Evolutionary conservation across 2,329 filamentous ascomycete species (phyloP).

Genomic region (Aureobasidium sp.): DNA sequence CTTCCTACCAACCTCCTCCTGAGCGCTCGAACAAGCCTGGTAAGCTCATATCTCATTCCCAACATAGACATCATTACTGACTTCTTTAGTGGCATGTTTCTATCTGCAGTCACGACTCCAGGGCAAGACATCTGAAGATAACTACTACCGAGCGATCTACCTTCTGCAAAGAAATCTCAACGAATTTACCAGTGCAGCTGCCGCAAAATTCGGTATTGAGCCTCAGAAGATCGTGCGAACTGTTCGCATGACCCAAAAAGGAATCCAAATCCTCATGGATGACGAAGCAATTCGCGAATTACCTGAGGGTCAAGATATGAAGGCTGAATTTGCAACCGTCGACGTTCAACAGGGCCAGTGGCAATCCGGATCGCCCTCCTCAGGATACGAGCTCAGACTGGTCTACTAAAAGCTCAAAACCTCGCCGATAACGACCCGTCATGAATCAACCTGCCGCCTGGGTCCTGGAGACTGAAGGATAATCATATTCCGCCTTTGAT

Average conservation of each 20-base stretch:
- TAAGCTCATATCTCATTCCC: slow-evolving; percentile 31
- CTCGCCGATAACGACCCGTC: slow-evolving; percentile 2
- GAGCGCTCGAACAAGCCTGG: slow-evolving; percentile 62
- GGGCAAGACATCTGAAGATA: slow-evolving; percentile 42
- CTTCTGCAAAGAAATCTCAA: slow-evolving; percentile 65
- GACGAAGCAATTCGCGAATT: slow-evolving; percentile 81
- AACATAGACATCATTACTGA: slow-evolving; percentile 5
- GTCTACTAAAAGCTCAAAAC: slow-evolving; percentile 31
- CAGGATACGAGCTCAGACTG: slow-evolving; percentile 42
- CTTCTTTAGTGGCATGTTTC: slow-evolving; percentile 68
- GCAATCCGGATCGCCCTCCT: slow-evolving; percentile 32
- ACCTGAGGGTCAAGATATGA: slow-evolving; percentile 86
- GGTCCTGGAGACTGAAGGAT: slow-evolving; percentile 14
- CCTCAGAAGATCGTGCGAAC: slow-evolving; percentile 61
- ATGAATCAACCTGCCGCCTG: slow-evolving; percentile 9
- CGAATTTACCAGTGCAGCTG: slow-evolving; percentile 65
- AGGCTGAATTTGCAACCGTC: slow-evolving; percentile 53
- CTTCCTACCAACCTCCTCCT: slow-evolving; percentile 68
- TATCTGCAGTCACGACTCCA: slow-evolving; percentile 59
- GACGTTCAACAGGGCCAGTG: slow-evolving; percentile 43
- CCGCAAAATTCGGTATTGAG: slow-evolving; percentile 74
- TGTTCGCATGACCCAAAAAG: slow-evolving; percentile 63
- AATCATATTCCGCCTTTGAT: slow-evolving; percentile 8
- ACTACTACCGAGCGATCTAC: slow-evolving; percentile 79
- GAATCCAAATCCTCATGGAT: slow-evolving; percentile 77